Evolutionary conservation across 495 filamentous ascomycete species (phyloP).

Genomic region (Parmelia sp.): DNA sequence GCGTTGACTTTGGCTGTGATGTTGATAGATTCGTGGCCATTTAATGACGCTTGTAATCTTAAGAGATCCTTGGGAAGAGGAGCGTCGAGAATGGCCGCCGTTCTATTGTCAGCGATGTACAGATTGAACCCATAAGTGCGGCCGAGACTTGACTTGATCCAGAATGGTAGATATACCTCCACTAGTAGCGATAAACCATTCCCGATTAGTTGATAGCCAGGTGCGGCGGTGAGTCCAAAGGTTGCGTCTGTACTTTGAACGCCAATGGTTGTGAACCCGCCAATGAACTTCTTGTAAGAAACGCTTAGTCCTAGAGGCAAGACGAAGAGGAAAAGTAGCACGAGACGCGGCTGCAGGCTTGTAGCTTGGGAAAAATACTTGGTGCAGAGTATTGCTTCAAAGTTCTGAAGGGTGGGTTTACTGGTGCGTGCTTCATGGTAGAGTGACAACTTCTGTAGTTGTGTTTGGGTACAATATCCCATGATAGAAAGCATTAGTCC

Average conservation of each 20-base stretch:
- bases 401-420: slow-evolving; percentile 11
- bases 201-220: not conserved
- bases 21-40: not conserved
- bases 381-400: slow-evolving; percentile 9
- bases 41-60: not conserved
- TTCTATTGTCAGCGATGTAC: not conserved
- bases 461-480: slow-evolving; percentile 6
- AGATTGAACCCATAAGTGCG: not conserved
- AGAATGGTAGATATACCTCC: not conserved
- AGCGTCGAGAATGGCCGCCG: not conserved
- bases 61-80: not conserved
- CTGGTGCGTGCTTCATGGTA: not conserved
- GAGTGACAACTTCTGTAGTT: not conserved
- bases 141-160: not conserved
- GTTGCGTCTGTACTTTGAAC: not conserved
- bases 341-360: not conserved
- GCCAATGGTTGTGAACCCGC: not conserved
- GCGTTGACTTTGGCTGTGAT: slow-evolving; percentile 10
- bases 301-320: not conserved
- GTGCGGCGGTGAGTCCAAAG: not conserved
- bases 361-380: not conserved
- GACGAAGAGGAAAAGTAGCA: not conserved
- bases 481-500: slow-evolving; percentile 15
- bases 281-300: not conserved
- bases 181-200: not conserved